Evolutionary conservation across 306 rosid species (phyloP).

Genomic region (Aeschynomene evenia): DNA sequence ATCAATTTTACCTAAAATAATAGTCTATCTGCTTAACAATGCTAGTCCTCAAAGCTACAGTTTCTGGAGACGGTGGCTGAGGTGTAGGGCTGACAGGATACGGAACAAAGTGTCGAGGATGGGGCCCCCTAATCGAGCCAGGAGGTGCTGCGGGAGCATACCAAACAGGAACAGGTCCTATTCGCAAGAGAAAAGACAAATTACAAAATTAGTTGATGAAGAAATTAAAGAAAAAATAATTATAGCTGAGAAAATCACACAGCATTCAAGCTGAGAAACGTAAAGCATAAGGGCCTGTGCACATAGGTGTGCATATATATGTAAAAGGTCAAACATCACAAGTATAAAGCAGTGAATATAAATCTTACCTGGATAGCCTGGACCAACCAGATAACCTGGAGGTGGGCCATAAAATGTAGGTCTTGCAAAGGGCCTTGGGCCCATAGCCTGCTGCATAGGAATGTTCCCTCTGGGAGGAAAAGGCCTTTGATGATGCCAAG

Average conservation of each 20-base stretch:
- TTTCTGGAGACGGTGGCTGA: conserved; percentile 52
- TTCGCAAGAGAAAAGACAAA: conserved; percentile 23
- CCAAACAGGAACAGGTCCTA: conserved; percentile 76
- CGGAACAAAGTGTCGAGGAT: conserved; percentile 55
- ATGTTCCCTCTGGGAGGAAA: conserved; percentile 61
- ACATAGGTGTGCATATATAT: neutral
- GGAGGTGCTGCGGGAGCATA: conserved; percentile 67
- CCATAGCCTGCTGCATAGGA: conserved; percentile 65
- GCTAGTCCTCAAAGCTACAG: conserved; percentile 48
- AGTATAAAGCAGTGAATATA: conserved; percentile 15
- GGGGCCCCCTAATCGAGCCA: conserved; percentile 68
- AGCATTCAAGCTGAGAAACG: conserved; percentile 11
- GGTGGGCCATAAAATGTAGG: conserved; percentile 69
- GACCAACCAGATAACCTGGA: conserved; percentile 77
- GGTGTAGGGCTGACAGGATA: conserved; percentile 58
- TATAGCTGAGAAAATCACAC: neutral
- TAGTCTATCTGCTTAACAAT: conserved; percentile 83
- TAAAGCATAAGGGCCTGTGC: neutral
- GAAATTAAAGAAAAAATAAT: neutral
- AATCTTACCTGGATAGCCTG: conserved; percentile 69
- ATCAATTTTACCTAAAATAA: conserved; percentile 69
- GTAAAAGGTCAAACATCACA: neutral
- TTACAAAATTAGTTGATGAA: conserved; percentile 7
- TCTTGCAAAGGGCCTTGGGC: conserved; percentile 71
- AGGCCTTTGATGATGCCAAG: conserved; percentile 78